Evolutionary conservation across 2,329 filamentous ascomycete species (phyloP).

Genomic region (Calcarisporium arbuscula): DNA sequence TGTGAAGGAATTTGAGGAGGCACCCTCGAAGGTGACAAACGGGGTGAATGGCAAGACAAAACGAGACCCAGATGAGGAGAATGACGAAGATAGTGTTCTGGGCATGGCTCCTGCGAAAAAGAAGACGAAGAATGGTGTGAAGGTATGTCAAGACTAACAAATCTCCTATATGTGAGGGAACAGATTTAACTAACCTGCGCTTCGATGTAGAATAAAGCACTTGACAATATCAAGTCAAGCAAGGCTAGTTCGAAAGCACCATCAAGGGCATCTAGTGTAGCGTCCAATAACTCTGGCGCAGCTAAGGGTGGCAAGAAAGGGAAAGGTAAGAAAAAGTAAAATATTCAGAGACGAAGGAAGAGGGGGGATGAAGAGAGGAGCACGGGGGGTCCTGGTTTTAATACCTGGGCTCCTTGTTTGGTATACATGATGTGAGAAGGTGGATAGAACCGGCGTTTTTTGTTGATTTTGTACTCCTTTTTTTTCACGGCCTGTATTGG

Average conservation of each 20-base stretch:
- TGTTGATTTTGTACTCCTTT: neutral
- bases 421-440: too few relatives aligned
- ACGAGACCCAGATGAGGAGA: conserved; percentile 72
- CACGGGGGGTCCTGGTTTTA: too few relatives aligned
- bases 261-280: conserved; percentile 83
- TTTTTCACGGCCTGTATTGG: neutral
- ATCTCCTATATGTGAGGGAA: neutral
- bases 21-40: conserved; percentile 47
- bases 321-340: too few relatives aligned
- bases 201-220: conserved; percentile 74
- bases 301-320: conserved; percentile 46
- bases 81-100: conserved; percentile 75
- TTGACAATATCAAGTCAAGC: conserved; percentile 80
- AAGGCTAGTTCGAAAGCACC: conserved; percentile 71
- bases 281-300: conserved; percentile 58
- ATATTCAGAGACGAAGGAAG: conserved; percentile 22
- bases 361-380: conserved; percentile 10
- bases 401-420: too few relatives aligned
- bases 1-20: conserved; percentile 84
- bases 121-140: conserved; percentile 83
- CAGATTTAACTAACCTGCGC: neutral
- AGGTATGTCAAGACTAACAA: conserved; percentile 47
- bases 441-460: neutral
- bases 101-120: conserved; percentile 86
- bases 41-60: conserved; percentile 64